These are phyloP conservation scores for Magnolia sinica DNA, from an alignment of 164 flowering plant genomes.

Conservation along the genomic window DNA sequence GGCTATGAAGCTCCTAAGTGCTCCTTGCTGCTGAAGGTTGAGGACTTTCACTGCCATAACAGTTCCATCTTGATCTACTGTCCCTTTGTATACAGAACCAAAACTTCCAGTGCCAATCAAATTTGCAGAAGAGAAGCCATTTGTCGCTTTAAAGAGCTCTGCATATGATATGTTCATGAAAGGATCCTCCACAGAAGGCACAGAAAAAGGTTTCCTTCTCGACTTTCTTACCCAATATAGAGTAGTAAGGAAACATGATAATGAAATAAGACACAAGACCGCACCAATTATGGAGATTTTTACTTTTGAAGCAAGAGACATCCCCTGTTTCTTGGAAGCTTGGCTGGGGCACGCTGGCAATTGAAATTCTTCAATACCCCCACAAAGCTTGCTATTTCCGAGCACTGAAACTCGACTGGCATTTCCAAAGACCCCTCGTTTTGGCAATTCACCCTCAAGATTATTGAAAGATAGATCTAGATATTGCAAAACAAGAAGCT, in stretches of 20 bases:
- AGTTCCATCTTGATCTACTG: background rate
- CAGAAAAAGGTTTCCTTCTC: background rate
- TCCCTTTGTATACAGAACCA: constrained; percentile 1
- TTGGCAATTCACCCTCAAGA: background rate
- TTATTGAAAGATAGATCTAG: background rate
- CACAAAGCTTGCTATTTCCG: background rate
- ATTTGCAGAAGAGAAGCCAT: background rate
- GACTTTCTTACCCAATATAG: background rate
- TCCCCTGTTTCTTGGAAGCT: background rate
- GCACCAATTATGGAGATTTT: background rate
- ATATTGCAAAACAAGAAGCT: background rate
- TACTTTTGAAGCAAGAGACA: background rate
- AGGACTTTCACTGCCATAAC: background rate
- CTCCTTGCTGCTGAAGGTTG: background rate
- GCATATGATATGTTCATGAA: background rate
- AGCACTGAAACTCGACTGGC: background rate
- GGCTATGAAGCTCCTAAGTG: background rate
- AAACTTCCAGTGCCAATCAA: background rate
- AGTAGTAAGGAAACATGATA: background rate
- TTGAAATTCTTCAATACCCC: background rate
- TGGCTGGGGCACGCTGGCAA: background rate
- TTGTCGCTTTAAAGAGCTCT: background rate
- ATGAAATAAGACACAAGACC: background rate
- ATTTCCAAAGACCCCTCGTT: background rate
- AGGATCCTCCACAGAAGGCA: background rate